Evolutionary conservation across 2,329 filamentous ascomycete genomes (phyloP).

Genomic region (Knufia petricola): DNA sequence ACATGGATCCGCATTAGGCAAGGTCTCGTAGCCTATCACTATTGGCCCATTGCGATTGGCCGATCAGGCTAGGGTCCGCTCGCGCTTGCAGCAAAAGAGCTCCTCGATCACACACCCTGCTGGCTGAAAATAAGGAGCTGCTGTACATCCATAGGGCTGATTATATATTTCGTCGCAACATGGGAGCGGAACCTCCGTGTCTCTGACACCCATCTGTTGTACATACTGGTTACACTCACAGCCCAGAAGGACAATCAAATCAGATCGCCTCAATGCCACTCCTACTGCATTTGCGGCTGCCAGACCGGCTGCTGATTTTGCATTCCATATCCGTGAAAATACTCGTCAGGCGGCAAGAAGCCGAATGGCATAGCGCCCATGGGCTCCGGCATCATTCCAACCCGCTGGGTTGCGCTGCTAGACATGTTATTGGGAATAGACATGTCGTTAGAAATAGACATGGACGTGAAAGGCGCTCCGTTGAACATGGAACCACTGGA

Average conservation of each 20-base stretch:
- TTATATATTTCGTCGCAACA: too few relatives aligned
- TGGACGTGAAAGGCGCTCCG: not conserved
- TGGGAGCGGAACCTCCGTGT: too few relatives aligned
- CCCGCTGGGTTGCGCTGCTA: not conserved
- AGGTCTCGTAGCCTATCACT: not conserved
- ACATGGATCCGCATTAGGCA: not conserved
- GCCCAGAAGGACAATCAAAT: too few relatives aligned
- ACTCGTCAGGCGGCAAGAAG: not conserved
- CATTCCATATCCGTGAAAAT: not conserved
- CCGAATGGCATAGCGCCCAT: not conserved
- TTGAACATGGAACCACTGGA: slow-evolving; percentile 5
- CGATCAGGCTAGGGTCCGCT: not conserved
- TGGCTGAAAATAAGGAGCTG: not conserved
- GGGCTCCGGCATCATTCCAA: not conserved
- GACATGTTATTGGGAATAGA: not conserved
- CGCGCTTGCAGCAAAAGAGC: too few relatives aligned
- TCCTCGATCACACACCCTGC: too few relatives aligned
- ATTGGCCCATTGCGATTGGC: not conserved
- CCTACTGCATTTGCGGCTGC: slow-evolving; percentile 2
- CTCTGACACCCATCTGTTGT: too few relatives aligned
- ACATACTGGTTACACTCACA: too few relatives aligned
- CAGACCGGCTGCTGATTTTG: slow-evolving; percentile 2
- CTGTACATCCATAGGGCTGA: too few relatives aligned
- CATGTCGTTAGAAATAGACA: not conserved
- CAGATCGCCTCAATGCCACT: slow-evolving; percentile 9